Conservation (phyloP, 352 stramenopile genomes). For the Elongisporangium undulatum region DNA sequence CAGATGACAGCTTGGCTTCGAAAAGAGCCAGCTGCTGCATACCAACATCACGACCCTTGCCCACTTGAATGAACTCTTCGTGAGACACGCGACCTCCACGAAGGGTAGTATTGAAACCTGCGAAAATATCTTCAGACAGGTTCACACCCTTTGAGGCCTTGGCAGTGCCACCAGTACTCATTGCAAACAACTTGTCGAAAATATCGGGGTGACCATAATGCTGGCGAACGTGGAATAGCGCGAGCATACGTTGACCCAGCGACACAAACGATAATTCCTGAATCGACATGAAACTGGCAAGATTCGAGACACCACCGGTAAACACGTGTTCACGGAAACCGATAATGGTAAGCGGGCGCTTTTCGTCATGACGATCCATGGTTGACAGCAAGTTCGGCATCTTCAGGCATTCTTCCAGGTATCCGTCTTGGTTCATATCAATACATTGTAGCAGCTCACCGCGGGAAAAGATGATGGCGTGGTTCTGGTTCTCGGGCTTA, state of each 20-base stretch:
- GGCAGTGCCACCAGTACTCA: constrained; percentile 71
- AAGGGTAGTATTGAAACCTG: constrained; percentile 81
- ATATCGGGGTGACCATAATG: constrained; percentile 88
- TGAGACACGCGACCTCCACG: constrained; percentile 70
- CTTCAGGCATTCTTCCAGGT: constrained; percentile 76
- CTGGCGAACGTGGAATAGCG: constrained; percentile 68
- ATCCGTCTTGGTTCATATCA: constrained; percentile 87
- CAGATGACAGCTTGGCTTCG: constrained; percentile 96
- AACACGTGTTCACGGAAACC: constrained; percentile 86
- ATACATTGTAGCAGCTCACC: constrained; percentile 84
- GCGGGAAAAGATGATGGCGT: constrained; percentile 79
- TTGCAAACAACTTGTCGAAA: constrained; percentile 86
- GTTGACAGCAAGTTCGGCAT: constrained; percentile 81
- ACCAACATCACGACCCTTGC: constrained; percentile 98
- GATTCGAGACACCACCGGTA: constrained; percentile 75
- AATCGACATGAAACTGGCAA: constrained; percentile 86
- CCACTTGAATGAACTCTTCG: constrained; percentile 86
- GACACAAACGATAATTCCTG: constrained; percentile 84
- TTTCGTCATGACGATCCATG: constrained; percentile 64
- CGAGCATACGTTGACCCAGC: constrained; percentile 78
- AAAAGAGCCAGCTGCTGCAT: constrained; percentile 99
- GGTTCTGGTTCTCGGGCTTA: constrained; percentile 87
- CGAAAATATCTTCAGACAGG: constrained; percentile 88
- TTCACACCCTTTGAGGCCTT: constrained; percentile 85
- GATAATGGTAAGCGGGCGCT: constrained; percentile 77